These are phyloP conservation scores for Penicillium sp. DNA, from an alignment of 2,329 filamentous ascomycete species.

Conservation along the genomic window DNA sequence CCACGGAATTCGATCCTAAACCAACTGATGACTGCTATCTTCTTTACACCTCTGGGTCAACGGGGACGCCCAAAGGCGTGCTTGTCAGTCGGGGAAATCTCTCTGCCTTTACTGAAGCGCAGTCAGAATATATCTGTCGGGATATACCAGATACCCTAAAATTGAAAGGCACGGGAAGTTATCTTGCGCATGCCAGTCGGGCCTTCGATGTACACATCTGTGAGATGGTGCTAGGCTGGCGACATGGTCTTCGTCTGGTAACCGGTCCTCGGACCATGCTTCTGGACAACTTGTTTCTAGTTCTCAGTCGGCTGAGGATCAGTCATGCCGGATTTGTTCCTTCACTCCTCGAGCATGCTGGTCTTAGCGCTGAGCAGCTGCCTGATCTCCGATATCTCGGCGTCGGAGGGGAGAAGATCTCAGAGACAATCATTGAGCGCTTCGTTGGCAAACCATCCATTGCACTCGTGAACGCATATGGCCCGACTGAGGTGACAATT, in stretches of 20 bases:
- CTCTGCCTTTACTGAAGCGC: constrained; percentile 12
- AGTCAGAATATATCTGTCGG: constrained; percentile 12
- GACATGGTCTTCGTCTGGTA: constrained; percentile 16
- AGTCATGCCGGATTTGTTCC: constrained; percentile 15
- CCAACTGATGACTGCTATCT: neutral
- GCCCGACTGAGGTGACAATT: constrained; percentile 18
- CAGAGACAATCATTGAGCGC: constrained; percentile 14
- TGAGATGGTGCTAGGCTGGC: constrained; percentile 18
- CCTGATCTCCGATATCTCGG: constrained; percentile 12
- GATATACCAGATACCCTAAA: constrained; percentile 11
- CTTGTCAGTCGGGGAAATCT: constrained; percentile 12
- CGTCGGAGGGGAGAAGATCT: constrained; percentile 19
- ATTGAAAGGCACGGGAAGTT: constrained; percentile 12
- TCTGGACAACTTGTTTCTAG: constrained; percentile 12
- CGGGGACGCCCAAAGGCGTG: constrained; percentile 17
- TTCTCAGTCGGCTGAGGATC: constrained; percentile 5
- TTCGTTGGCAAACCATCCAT: constrained; percentile 10
- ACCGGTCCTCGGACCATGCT: constrained; percentile 14
- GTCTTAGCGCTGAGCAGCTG: constrained; percentile 7
- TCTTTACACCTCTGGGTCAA: constrained; percentile 19
- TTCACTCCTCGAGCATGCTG: constrained; percentile 14
- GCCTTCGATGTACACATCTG: constrained; percentile 18
- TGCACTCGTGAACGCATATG: constrained; percentile 16
- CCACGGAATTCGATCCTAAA: neutral
- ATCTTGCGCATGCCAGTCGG: constrained; percentile 19